Evolutionary conservation across 805 yeast genomes (phyloP), one percentile per base, ranked within the genome.

Genomic region (Trichomonascus vanleenenianus): DNA sequence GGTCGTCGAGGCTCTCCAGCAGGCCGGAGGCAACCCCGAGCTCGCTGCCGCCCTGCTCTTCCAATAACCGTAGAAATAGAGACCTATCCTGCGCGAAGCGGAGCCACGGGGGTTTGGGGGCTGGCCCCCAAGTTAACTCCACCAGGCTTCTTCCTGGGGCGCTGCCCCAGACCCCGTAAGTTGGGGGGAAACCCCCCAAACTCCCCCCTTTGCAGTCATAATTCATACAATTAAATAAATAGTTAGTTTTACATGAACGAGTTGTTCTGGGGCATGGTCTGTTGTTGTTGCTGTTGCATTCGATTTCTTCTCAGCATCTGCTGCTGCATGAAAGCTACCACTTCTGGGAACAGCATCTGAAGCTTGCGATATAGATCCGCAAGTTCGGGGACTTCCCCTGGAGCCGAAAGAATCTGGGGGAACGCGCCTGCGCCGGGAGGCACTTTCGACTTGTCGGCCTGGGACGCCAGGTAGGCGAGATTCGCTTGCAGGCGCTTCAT

Each of bases 11-110:
- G 96, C 96, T 0, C 66, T 91, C 43, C 66, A 70, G 22, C 73
- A 70, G 48, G 75, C 94, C 1, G 70, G 73, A 22, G 96, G 96
- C 7, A 84, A 89, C 57, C 76, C 83, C 0, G 97, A 91, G 44
- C 52, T 80, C 50, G 97, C 97, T 0, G 97, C 96, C 1, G 78
- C 94, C 1, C 56, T 84, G 40, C 66, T 88, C 40, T 87, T 86
- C 40, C 50, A 42, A 14, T 48, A 46, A 12, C n/a, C n/a, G n/a
- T n/a, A n/a, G n/a, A n/a, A n/a, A n/a, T n/a, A n/a, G n/a, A n/a
- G n/a, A n/a, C n/a, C n/a, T n/a, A n/a, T n/a, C n/a, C n/a, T n/a
- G n/a, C n/a, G n/a, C n/a, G n/a, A n/a, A n/a, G n/a, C n/a, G n/a
- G n/a, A n/a, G n/a, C n/a, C n/a, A n/a, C n/a, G n/a, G n/a, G n/a